Base-by-base conservation (phyloP, 1,139 yeast species). In the Kodamaea sp. region DNA sequence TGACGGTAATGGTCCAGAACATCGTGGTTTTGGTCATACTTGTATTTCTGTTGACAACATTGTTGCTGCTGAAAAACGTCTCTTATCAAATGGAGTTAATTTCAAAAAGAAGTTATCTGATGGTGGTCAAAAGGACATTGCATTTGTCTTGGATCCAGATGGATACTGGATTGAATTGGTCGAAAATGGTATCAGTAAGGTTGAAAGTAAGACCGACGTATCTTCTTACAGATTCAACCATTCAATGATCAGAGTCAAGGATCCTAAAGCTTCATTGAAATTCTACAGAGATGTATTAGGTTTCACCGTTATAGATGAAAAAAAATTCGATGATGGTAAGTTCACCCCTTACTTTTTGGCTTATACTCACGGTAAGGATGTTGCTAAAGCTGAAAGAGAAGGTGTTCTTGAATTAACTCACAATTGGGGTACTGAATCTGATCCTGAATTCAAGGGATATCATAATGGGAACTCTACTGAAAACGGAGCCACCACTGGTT, bases 131-230 rank as follows among this genome's bases (percentile, higher is more conserved):
- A 84, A 81, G 62, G 74, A 88, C 59, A 89, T 92, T 66, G 97
- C 97, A 0, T 92, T 92, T 63, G 95, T 83, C 2, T 76, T 89
- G 51, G 98, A 92, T 57, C 97, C 97, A 4, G 92, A 92, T 63
- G 94, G 94, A 50, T 92, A 92, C 68, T 92, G 98, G 98, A 76
- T 92, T 53, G 98, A 92, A 69, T 69, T 92, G 55, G 77, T 90
- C 50, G 81, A 81, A 54, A 81, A 89, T 57, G 72, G 65, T 25
- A 55, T 66, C 35, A 60, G 60, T 53, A 69, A 73, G 52, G 52
- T 52, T 24, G 74, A 64, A 24, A 67, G 54, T 24, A 59, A 55
- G 31, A 67, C 78, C 28, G 65, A 73, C 40, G 42, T 54, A 6
- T 41, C 66, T 8, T 70, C 75, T 35, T 79, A 80, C 62, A 75